These are phyloP conservation scores for Leccinum incarnatum DNA, from an alignment of 768 basidiomycete species.

Conservation along the genomic window DNA sequence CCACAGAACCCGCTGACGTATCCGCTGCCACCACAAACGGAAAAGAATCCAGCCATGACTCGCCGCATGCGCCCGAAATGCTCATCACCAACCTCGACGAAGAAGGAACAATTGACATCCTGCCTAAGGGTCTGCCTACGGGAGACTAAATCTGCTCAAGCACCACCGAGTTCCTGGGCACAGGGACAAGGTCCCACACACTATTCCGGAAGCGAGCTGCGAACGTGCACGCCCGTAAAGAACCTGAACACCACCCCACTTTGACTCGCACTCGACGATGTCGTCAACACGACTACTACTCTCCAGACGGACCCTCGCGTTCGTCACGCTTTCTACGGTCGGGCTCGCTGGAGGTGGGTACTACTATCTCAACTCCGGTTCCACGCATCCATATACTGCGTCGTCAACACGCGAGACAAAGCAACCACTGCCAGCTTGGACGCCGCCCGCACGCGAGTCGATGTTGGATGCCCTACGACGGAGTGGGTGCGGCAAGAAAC, in stretches of 20 bases:
- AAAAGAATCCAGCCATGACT: constrained; percentile 49
- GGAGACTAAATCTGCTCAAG: not conserved
- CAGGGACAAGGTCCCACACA: not conserved
- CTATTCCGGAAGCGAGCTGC: not conserved
- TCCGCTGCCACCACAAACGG: constrained; percentile 39
- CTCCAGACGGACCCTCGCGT: constrained; percentile 53
- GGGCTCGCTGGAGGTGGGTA: too few relatives aligned
- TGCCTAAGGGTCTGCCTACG: too few relatives aligned
- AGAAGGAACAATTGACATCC: too few relatives aligned
- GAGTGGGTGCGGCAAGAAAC: not conserved
- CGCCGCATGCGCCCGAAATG: constrained; percentile 32
- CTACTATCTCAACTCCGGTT: constrained; percentile 73
- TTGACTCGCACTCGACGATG: not conserved
- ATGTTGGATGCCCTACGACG: constrained; percentile 55
- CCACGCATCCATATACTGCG: constrained; percentile 48
- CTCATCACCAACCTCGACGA: too few relatives aligned
- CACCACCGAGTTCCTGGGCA: not conserved
- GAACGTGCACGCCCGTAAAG: not conserved
- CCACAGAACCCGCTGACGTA: constrained; percentile 49
- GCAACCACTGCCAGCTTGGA: constrained; percentile 75
- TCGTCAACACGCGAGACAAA: constrained; percentile 61
- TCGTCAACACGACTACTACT: constrained; percentile 36
- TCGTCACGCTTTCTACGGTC: constrained; percentile 51
- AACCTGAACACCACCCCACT: not conserved
- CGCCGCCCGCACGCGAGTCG: constrained; percentile 64